Evolutionary conservation across 2,329 filamentous ascomycete species (phyloP).

Genomic region (Botrytis cinerea): DNA sequence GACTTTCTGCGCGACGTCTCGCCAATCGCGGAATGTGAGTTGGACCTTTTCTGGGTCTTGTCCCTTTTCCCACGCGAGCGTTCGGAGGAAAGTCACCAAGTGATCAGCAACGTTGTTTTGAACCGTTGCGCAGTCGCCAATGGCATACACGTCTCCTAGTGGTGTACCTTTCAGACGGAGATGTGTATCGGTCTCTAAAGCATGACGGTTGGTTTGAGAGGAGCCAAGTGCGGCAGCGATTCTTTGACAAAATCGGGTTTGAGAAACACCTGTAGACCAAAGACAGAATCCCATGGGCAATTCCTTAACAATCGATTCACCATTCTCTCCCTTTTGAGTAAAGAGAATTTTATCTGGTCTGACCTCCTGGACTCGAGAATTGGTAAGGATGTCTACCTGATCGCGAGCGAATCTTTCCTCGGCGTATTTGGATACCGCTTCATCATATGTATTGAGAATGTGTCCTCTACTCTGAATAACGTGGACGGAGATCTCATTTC

Average conservation of each 20-base stretch:
- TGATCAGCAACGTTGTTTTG: slow-evolving; percentile 96
- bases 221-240: slow-evolving; percentile 76
- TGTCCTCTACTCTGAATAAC: slow-evolving; percentile 93
- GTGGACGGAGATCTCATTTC: slow-evolving; percentile 97
- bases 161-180: slow-evolving; percentile 86
- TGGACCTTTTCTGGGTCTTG: slow-evolving; percentile 86
- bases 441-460: slow-evolving; percentile 97
- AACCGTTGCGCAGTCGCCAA: slow-evolving; percentile 93
- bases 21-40: slow-evolving; percentile 87
- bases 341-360: slow-evolving; percentile 82
- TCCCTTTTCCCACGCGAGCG: slow-evolving; percentile 87
- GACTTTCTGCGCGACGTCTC: slow-evolving; percentile 77
- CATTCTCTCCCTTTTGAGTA: slow-evolving; percentile 75
- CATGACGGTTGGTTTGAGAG: slow-evolving; percentile 82
- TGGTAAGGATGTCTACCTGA: slow-evolving; percentile 87
- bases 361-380: slow-evolving; percentile 90
- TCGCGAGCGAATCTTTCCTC: slow-evolving; percentile 90
- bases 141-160: slow-evolving; percentile 91
- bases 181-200: slow-evolving; percentile 92
- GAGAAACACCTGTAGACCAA: slow-evolving; percentile 95
- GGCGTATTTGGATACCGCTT: slow-evolving; percentile 87
- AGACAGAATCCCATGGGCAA: slow-evolving; percentile 94
- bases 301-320: slow-evolving; percentile 80
- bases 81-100: slow-evolving; percentile 85
- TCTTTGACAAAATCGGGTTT: slow-evolving; percentile 76